phyloP scores from a whole-genome alignment of 495 filamentous ascomycete species.

The Penicillium robsamsonii region DNA sequence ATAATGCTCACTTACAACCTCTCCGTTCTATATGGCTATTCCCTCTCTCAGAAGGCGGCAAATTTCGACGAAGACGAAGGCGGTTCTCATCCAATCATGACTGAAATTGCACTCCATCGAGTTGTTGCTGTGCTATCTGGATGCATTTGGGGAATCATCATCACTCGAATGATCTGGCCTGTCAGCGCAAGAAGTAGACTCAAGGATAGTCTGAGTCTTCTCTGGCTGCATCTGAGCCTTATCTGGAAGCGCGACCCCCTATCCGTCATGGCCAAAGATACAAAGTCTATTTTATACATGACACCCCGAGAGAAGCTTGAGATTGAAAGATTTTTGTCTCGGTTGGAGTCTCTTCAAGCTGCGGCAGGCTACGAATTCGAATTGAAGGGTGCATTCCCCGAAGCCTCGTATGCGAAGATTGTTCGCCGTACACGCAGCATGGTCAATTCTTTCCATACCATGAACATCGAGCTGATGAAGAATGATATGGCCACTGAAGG shows the following conservation, averaged over 20 bases:
- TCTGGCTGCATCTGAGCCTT: constrained; percentile 92
- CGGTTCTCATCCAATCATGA: constrained; percentile 78
- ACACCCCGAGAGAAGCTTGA: constrained; percentile 75
- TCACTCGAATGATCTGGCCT: constrained; percentile 89
- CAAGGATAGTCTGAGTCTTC: constrained; percentile 76
- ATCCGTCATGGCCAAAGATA: constrained; percentile 59
- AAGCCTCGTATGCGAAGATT: constrained; percentile 64
- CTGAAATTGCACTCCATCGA: constrained; percentile 86
- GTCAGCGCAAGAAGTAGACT: constrained; percentile 83
- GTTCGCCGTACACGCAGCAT: constrained; percentile 76
- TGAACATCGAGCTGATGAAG: constrained; percentile 89
- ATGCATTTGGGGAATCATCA: constrained; percentile 87
- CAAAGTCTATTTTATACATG: constrained; percentile 63
- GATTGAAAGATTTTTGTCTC: constrained; percentile 59
- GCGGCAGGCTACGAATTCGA: constrained; percentile 79
- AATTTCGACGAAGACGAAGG: constrained; percentile 75
- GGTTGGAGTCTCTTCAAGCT: constrained; percentile 68
- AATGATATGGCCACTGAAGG: constrained; percentile 72
- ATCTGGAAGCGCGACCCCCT: constrained; percentile 97
- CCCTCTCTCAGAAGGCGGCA: constrained; percentile 71
- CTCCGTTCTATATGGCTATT: constrained; percentile 93
- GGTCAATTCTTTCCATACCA: constrained; percentile 89
- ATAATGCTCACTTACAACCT: constrained; percentile 95
- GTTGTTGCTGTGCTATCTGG: constrained; percentile 84
- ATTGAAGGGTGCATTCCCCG: constrained; percentile 78